These are phyloP conservation scores for Neophaeococcomyces aloes DNA, from an alignment of 2,329 filamentous ascomycete genomes.

Conservation along the genomic window DNA sequence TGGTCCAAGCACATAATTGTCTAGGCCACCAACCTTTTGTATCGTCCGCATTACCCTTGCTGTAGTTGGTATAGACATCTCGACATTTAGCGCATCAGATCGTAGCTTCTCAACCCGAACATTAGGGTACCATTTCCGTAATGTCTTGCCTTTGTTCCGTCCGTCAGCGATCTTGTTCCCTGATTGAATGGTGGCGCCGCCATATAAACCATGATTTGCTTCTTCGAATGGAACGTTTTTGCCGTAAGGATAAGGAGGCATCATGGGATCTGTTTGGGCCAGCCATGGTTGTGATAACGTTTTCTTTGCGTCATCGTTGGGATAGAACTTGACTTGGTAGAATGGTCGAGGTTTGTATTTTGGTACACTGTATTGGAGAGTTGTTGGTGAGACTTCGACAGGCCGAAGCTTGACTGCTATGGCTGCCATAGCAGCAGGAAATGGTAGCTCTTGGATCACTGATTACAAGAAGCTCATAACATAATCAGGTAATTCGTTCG, in stretches of 20 bases:
- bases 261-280: constrained; percentile 20
- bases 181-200: constrained; percentile 35
- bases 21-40: constrained; percentile 76
- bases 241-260: constrained; percentile 39
- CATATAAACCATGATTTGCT: constrained; percentile 39
- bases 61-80: constrained; percentile 37
- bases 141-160: constrained; percentile 39
- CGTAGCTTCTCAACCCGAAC: constrained; percentile 38
- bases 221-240: constrained; percentile 35
- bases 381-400: constrained; percentile 17
- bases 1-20: constrained; percentile 78
- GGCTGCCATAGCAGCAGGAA: neutral
- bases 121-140: constrained; percentile 41
- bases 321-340: constrained; percentile 14
- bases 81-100: constrained; percentile 33
- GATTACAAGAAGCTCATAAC: neutral
- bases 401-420: constrained; percentile 9
- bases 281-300: constrained; percentile 13
- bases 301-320: constrained; percentile 15
- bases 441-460: neutral
- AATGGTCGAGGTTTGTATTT: constrained; percentile 8
- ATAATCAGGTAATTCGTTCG: neutral
- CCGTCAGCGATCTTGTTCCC: constrained; percentile 43
- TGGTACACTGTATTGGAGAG: constrained; percentile 18
- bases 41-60: constrained; percentile 46